A percentile compares a stretch with the other conserved stretches of the same genome.
Evolutionary conservation across 805 yeast genomes (phyloP).

Genomic region (Wickerhamomyces pijperi): DNA sequence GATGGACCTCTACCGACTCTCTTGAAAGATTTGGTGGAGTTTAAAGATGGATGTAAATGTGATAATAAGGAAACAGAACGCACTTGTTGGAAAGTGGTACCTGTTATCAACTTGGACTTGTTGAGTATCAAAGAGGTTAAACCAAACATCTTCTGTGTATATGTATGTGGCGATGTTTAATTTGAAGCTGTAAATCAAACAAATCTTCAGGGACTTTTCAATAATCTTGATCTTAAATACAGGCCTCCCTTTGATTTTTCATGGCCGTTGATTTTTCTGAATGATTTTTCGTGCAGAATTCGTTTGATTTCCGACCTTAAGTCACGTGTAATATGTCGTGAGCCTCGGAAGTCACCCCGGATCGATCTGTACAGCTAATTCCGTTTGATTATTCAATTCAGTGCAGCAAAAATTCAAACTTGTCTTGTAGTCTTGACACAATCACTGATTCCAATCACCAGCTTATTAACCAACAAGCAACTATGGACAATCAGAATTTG

Average conservation of each 20-base stretch:
- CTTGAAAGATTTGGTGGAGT: conserved; percentile 49
- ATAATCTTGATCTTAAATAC: too few species aligned
- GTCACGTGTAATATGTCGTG: neutral
- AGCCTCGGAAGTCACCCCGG: too few species aligned
- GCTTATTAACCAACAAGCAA: too few species aligned
- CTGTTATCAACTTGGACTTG: neutral
- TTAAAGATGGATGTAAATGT: conserved; percentile 43
- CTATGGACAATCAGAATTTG: neutral
- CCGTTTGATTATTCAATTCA: too few species aligned
- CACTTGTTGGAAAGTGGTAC: conserved; percentile 4
- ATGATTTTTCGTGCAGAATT: neutral
- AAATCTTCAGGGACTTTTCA: too few species aligned
- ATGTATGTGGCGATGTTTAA: too few species aligned
- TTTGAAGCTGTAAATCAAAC: too few species aligned
- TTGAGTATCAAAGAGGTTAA: conserved; percentile 3
- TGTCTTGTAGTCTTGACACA: too few species aligned
- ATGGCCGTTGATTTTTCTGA: neutral
- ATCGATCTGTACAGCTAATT: too few species aligned
- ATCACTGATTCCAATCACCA: too few species aligned
- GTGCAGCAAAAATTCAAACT: too few species aligned
- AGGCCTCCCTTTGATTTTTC: neutral
- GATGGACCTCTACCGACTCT: conserved; percentile 96
- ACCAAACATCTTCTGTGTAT: conserved; percentile 2
- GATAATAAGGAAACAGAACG: conserved; percentile 41
- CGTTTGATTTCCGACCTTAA: too few species aligned